These are phyloP conservation scores for Lachnellula subtilissima DNA, from an alignment of 2,329 filamentous ascomycete species.

Conservation along the genomic window DNA sequence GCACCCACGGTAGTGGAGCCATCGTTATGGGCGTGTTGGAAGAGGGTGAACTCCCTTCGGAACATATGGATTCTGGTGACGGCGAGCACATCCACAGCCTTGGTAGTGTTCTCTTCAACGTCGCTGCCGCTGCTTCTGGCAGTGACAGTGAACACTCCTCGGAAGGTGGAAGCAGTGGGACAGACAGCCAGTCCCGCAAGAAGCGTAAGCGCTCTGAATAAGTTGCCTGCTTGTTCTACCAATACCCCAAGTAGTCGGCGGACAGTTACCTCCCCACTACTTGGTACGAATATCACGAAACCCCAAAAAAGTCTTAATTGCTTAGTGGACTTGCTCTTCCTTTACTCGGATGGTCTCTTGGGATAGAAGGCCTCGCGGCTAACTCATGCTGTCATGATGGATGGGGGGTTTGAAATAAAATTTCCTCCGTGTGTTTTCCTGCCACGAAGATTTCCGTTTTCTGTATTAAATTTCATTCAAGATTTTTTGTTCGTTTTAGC, in stretches of 20 bases:
- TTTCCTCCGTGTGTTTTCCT: constrained; percentile 25
- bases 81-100: constrained; percentile 62
- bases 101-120: constrained; percentile 77
- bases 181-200: constrained; percentile 53
- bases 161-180: constrained; percentile 44
- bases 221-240: constrained; percentile 2
- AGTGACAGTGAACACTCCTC: constrained; percentile 56
- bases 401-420: constrained; percentile 25
- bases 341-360: constrained; percentile 24
- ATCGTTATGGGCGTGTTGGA: constrained; percentile 88
- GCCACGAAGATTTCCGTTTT: constrained; percentile 25
- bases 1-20: constrained; percentile 85
- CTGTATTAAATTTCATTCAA: constrained; percentile 29
- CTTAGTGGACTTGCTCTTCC: constrained; percentile 15
- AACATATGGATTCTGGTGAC: constrained; percentile 37
- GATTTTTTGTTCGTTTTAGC: constrained; percentile 30
- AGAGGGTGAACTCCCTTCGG: constrained; percentile 52
- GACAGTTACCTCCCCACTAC: constrained; percentile 9
- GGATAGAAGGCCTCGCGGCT: constrained; percentile 24
- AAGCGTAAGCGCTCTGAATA: constrained; percentile 73
- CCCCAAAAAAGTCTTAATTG: constrained; percentile 25
- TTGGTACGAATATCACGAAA: constrained; percentile 28
- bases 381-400: constrained; percentile 29
- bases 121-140: constrained; percentile 67
- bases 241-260: background rate